A percentile compares a stretch with the other conserved stretches of the same genome.
Conservation (phyloP, 352 stramenopile genomes). For the Thalassiosira sp. region DNA sequence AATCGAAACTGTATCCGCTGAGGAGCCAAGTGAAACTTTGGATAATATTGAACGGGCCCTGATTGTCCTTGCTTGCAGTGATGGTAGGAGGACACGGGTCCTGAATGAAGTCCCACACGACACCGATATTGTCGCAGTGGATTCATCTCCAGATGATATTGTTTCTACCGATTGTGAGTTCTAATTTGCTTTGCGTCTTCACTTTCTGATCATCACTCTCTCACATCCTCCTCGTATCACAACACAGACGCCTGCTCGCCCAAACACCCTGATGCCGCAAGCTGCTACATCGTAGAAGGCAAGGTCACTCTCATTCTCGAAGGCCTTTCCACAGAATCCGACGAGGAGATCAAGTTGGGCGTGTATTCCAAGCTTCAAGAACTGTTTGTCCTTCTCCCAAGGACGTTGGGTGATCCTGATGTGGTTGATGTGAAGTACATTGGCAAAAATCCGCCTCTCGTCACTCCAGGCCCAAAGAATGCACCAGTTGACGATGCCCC, state of each 20-base stretch:
- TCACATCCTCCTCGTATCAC: neutral
- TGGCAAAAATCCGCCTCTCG: neutral
- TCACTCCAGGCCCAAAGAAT: neutral
- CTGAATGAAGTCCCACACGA: conserved; percentile 6
- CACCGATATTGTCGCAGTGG: conserved; percentile 9
- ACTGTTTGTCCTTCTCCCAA: neutral
- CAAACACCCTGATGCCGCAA: neutral
- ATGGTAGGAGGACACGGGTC: neutral
- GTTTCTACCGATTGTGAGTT: conserved; percentile 20
- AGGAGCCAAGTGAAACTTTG: neutral
- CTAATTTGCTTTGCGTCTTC: neutral
- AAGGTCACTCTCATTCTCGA: conserved; percentile 14
- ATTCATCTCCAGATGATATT: conserved; percentile 22
- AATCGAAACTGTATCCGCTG: conserved; percentile 15
- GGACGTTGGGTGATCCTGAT: neutral
- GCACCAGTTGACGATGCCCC: neutral
- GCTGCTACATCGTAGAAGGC: conserved; percentile 16
- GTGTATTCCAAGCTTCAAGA: neutral
- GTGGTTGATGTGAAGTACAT: conserved; percentile 15
- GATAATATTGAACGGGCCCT: conserved; percentile 13
- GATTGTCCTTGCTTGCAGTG: conserved; percentile 6
- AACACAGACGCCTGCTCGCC: conserved; percentile 12
- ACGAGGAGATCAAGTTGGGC: neutral
- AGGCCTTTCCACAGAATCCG: neutral
- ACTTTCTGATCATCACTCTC: neutral